Base-by-base conservation (phyloP, 306 rosid genomes). In the Sicyos baderoa region DNA sequence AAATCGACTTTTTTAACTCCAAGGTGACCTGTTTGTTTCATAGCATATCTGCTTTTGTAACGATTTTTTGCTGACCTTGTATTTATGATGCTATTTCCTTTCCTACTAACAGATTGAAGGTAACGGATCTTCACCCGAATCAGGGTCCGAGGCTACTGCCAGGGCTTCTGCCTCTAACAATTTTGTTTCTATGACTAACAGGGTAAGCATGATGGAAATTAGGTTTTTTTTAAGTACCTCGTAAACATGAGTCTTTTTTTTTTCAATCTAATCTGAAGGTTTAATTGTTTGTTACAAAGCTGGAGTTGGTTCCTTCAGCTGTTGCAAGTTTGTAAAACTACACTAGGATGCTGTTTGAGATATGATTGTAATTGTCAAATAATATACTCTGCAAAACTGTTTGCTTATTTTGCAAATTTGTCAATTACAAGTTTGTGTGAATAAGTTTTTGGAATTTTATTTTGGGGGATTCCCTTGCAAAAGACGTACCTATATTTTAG, bases 71-170 rank as follows among this genome's bases (percentile, higher is more conserved):
- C 75, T 72, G 71, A 42, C 56, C 70, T 68, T 56, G 68, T 55
- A 25, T 72, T 16, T 54, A 66, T 54, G 73, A 60, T 72, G 82
- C 52, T 64, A 60, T 58, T 21, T 50, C 57, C 18, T 48, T 9
- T 59, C 54, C 25, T 56, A 53, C 29, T 63, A 65, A 49, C 87
- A 92, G 98, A 83, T 78, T 72, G 74, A 77, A 59, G 71, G 79
- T 54, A 58, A 82, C 68, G 85, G 74, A 81, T 82, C 80, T 69
- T 77, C 77, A 73, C 49, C 83, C 75, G 84, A 77, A 72, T 84
- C 85, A 17, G 85, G 71, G 13, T 77, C 86, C 62, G 83, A 80
- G 37, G 70, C 76, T 59, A 76, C 70, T 62, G 56, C 79, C 11
- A 75, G 79, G 83, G 81, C 85, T 56, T 76, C 87, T 69, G 80